These are phyloP conservation scores for Chalciporus sphaerocephalus DNA, from an alignment of 768 basidiomycete species.

Conservation along the genomic window DNA sequence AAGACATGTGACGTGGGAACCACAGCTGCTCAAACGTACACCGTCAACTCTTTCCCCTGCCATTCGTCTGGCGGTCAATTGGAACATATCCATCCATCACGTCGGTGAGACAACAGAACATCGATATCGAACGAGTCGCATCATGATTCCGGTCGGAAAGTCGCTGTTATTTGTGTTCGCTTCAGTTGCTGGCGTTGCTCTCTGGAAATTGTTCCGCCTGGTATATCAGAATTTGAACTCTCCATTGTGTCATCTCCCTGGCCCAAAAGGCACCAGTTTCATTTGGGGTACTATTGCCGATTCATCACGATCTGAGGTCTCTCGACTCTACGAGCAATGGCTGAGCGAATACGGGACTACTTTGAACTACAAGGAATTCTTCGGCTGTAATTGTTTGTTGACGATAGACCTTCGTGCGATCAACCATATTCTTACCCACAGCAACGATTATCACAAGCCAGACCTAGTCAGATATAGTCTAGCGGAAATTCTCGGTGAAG, in stretches of 20 bases:
- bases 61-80: too few species aligned
- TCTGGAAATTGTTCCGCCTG: conserved; percentile 29
- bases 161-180: conserved; percentile 1
- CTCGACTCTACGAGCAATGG: conserved; percentile 40
- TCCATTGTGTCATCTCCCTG: conserved; percentile 46
- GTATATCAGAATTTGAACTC: conserved; percentile 36
- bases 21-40: too few species aligned
- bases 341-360: conserved; percentile 44
- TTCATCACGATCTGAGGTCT: conserved; percentile 32
- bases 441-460: conserved; percentile 54
- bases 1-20: too few species aligned
- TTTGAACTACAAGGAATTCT: conserved; percentile 39
- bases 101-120: too few species aligned
- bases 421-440: conserved; percentile 58
- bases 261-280: conserved; percentile 42
- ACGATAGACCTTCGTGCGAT: conserved; percentile 62
- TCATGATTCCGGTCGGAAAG: conserved; percentile 1
- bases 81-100: too few species aligned
- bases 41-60: too few species aligned
- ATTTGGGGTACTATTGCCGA: conserved; percentile 48
- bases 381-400: too few species aligned
- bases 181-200: conserved; percentile 25
- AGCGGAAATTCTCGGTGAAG: conserved; percentile 39
- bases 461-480: conserved; percentile 36
- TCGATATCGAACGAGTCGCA: too few species aligned